phyloP scores from a whole-genome alignment of 306 rosid species.

The Malus sylvestris region DNA sequence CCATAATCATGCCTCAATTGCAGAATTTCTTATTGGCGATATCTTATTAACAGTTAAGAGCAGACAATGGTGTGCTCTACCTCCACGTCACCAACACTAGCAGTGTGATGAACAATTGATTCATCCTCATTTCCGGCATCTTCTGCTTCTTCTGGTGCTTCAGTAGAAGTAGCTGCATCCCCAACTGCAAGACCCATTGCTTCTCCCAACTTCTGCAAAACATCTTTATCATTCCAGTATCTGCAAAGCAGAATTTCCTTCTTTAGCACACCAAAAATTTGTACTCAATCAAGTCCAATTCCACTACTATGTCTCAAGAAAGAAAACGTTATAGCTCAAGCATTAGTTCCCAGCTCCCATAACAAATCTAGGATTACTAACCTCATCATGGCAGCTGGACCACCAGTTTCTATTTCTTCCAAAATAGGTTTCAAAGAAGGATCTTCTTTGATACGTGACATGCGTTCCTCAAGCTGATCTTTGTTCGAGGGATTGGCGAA shows the following conservation, averaged over 20 bases:
- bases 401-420: slow-evolving; percentile 94
- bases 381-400: slow-evolving; percentile 99
- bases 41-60: not conserved
- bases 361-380: slow-evolving; percentile 16
- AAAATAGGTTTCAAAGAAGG: slow-evolving; percentile 93
- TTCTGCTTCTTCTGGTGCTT: slow-evolving; percentile 56
- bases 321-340: slow-evolving; percentile 2
- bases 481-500: slow-evolving; percentile 70
- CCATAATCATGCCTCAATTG: not conserved
- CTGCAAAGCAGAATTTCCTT: slow-evolving; percentile 32
- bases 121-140: slow-evolving; percentile 86
- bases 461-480: slow-evolving; percentile 94
- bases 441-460: slow-evolving; percentile 91
- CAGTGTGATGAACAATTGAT: slow-evolving; percentile 86
- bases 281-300: not conserved
- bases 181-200: slow-evolving; percentile 19
- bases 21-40: not conserved
- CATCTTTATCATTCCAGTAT: slow-evolving; percentile 78
- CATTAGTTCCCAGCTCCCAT: not conserved
- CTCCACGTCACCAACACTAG: slow-evolving; percentile 97
- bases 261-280: slow-evolving; percentile 5
- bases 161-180: slow-evolving; percentile 28
- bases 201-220: slow-evolving; percentile 17
- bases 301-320: not conserved
- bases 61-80: slow-evolving; percentile 23